phyloP scores from a whole-genome alignment of 441 rosid species.

The Melastoma candidum region DNA sequence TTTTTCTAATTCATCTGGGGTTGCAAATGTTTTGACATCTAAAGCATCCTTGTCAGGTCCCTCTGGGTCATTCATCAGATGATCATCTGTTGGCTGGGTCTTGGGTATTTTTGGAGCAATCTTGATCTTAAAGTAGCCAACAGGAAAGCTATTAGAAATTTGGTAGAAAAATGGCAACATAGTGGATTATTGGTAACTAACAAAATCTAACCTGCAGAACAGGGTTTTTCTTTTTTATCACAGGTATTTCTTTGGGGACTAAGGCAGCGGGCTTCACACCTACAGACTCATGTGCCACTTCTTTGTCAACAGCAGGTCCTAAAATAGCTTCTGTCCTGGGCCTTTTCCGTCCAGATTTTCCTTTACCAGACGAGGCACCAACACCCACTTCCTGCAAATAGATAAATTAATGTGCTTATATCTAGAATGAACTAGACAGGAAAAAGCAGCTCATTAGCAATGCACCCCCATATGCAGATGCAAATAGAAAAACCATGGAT shows the following conservation, averaged over 20 bases:
- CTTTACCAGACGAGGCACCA: conserved; percentile 14
- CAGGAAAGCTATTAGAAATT: conserved; percentile 10
- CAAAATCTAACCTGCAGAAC: conserved; percentile 55
- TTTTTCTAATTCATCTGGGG: conserved; percentile 55
- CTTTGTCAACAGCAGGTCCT: conserved; percentile 81
- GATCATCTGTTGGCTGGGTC: conserved; percentile 42
- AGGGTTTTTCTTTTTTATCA: conserved; percentile 73
- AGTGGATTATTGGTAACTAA: neutral
- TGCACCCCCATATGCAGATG: neutral
- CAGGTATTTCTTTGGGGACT: conserved; percentile 81
- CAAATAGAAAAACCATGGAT: neutral
- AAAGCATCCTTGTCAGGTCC: conserved; percentile 31
- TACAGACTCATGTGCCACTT: conserved; percentile 64
- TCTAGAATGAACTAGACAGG: neutral
- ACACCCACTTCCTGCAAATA: conserved; percentile 36
- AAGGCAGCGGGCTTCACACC: conserved; percentile 77
- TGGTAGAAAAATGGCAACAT: conserved; percentile 1
- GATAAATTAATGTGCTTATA: neutral
- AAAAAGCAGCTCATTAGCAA: neutral
- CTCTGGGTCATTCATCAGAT: conserved; percentile 25
- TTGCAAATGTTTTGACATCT: conserved; percentile 39
- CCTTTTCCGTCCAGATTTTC: conserved; percentile 51
- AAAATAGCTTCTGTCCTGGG: conserved; percentile 51
- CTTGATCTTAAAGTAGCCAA: conserved; percentile 46
- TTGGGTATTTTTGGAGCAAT: conserved; percentile 51